Evolutionary conservation across 1,139 yeast species (phyloP).

Genomic region (Kurtzmaniella quercitrusa): DNA sequence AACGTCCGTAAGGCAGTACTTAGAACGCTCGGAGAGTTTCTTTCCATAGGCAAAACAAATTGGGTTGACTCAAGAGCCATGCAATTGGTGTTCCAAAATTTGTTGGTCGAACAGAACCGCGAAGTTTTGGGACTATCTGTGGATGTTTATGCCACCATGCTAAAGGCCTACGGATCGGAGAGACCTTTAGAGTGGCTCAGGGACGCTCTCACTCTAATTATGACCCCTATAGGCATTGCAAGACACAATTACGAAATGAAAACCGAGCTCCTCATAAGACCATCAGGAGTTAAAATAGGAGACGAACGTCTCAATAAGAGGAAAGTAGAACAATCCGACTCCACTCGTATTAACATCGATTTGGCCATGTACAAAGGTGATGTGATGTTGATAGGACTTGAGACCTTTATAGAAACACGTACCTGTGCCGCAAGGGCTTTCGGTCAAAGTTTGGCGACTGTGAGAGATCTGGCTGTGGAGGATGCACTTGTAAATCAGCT

Average conservation of each 20-base stretch:
- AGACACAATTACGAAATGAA: slow-evolving; percentile 87
- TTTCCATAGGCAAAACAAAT: slow-evolving; percentile 62
- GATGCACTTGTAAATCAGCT: slow-evolving; percentile 36
- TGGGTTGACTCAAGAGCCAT: slow-evolving; percentile 79
- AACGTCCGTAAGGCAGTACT: slow-evolving; percentile 89
- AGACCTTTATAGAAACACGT: slow-evolving; percentile 71
- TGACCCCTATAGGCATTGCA: slow-evolving; percentile 94
- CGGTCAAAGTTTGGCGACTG: slow-evolving; percentile 63
- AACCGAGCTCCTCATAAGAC: slow-evolving; percentile 64
- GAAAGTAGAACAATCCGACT: slow-evolving; percentile 41
- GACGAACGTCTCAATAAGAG: slow-evolving; percentile 28
- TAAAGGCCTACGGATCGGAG: slow-evolving; percentile 30
- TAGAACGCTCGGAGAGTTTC: slow-evolving; percentile 73
- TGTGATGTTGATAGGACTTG: slow-evolving; percentile 76
- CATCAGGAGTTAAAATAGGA: slow-evolving; percentile 60
- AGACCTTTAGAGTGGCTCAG: slow-evolving; percentile 21
- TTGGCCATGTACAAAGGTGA: slow-evolving; percentile 92
- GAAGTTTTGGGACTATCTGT: slow-evolving; percentile 65
- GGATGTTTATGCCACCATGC: slow-evolving; percentile 55
- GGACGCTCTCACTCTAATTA: slow-evolving; percentile 57
- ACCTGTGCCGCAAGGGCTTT: slow-evolving; percentile 71
- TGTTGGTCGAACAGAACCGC: slow-evolving; percentile 81
- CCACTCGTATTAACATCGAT: slow-evolving; percentile 76
- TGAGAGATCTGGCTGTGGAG: slow-evolving; percentile 38
- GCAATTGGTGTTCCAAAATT: slow-evolving; percentile 78